These are phyloP conservation scores for Inosperma sp. DNA, from an alignment of 768 basidiomycete genomes.

Conservation along the genomic window DNA sequence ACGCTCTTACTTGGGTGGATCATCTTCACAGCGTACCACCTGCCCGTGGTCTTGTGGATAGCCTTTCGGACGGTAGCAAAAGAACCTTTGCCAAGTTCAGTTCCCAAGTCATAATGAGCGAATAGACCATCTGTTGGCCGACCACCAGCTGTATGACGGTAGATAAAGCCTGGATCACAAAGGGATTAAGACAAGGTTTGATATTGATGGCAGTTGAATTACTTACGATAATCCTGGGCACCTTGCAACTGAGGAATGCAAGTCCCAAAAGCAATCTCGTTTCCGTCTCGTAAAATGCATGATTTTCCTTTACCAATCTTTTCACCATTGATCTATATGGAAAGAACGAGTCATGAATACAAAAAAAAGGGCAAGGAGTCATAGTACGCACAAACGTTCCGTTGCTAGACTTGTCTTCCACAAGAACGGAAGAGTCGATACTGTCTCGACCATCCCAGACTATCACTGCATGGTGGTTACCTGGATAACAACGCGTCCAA, in stretches of 20 bases:
- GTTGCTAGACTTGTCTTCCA: constrained; percentile 62
- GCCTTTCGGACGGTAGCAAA: constrained; percentile 91
- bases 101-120: constrained; percentile 58
- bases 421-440: constrained; percentile 38
- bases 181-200: constrained; percentile 1
- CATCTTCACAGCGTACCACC: constrained; percentile 85
- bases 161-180: constrained; percentile 56
- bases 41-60: constrained; percentile 62
- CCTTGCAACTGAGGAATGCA: constrained; percentile 40
- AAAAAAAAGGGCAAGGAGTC: background rate
- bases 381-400: constrained; percentile 58
- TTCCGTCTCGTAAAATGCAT: constrained; percentile 66
- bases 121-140: constrained; percentile 51
- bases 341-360: background rate
- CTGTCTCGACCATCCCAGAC: constrained; percentile 53
- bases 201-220: background rate
- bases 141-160: constrained; percentile 55
- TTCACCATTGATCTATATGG: constrained; percentile 57
- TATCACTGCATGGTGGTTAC: constrained; percentile 55
- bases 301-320: constrained; percentile 56
- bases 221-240: constrained; percentile 73
- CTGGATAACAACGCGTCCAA: constrained; percentile 25
- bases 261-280: constrained; percentile 84
- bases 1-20: constrained; percentile 52
- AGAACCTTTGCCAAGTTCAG: constrained; percentile 82